Conservation (phyloP, 768 basidiomycete genomes). For the Agrocybe chaxingu region DNA sequence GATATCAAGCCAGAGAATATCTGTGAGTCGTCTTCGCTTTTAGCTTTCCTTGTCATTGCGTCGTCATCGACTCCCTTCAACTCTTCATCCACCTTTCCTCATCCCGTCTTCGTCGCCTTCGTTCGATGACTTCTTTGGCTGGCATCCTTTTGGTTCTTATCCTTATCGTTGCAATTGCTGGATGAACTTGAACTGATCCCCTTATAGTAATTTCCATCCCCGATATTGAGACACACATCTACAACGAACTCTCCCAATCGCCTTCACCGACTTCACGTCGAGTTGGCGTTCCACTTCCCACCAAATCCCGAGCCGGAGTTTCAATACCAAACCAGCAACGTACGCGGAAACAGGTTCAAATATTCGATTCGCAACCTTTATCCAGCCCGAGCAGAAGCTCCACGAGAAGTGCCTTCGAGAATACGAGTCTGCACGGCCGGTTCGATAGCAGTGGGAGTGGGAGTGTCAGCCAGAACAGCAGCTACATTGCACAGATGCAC, state of each 20-base stretch:
- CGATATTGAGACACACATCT: conserved; percentile 74
- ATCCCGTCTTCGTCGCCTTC: conserved; percentile 10
- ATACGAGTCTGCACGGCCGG: conserved; percentile 24
- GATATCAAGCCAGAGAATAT: conserved; percentile 97
- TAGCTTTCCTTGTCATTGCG: conserved; percentile 4
- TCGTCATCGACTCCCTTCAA: conserved; percentile 2
- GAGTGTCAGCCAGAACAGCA: conserved; percentile 35
- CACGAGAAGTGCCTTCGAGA: conserved; percentile 25
- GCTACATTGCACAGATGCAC: conserved; percentile 41
- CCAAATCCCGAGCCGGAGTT: conserved; percentile 59
- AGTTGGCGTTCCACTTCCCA: conserved; percentile 74
- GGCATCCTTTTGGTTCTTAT: conserved; percentile 24
- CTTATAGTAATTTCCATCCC: conserved; percentile 77
- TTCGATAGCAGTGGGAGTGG: conserved; percentile 30
- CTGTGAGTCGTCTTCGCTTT: conserved; percentile 47
- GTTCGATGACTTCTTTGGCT: conserved; percentile 18
- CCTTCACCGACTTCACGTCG: conserved; percentile 75
- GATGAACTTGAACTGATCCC: conserved; percentile 22
- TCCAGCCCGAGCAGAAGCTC: conserved; percentile 48
- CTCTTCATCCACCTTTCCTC: conserved; percentile 1
- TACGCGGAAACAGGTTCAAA: conserved; percentile 67
- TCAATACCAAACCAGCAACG: conserved; percentile 54
- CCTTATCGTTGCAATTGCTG: conserved; percentile 22
- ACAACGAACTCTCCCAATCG: conserved; percentile 61
- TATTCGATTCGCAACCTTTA: conserved; percentile 79